These are phyloP conservation scores for Asterochloris erici DNA, from an alignment of 139 green algal species.

Conservation along the genomic window DNA sequence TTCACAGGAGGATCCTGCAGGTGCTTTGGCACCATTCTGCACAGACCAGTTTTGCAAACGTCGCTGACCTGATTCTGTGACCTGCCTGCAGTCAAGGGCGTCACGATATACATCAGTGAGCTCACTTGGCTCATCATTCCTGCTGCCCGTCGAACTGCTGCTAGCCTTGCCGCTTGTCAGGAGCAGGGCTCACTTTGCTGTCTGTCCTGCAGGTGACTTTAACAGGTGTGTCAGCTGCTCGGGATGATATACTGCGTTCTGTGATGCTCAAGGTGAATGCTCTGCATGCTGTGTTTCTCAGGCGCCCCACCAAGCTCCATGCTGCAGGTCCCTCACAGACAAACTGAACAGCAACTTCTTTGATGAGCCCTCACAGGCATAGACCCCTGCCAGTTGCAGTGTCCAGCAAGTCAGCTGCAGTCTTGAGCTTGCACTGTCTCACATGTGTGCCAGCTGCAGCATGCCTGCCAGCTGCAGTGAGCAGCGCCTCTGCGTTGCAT, in stretches of 20 bases:
- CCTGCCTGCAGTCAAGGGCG: constrained; percentile 42
- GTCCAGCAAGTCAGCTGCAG: too few relatives aligned
- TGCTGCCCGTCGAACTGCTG: too few relatives aligned
- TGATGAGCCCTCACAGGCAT: constrained; percentile 53
- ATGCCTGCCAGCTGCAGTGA: too few relatives aligned
- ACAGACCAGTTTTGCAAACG: not conserved
- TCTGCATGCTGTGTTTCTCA: not conserved
- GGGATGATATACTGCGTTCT: too few relatives aligned
- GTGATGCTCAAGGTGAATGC: not conserved
- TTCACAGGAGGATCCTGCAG: constrained; percentile 61
- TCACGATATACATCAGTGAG: constrained; percentile 79
- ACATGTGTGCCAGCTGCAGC: too few relatives aligned
- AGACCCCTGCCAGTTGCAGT: too few relatives aligned
- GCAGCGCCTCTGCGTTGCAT: too few relatives aligned
- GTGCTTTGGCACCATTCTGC: constrained; percentile 12
- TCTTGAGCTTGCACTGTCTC: too few relatives aligned
- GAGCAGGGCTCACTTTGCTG: too few relatives aligned
- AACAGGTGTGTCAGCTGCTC: too few relatives aligned
- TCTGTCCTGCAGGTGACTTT: too few relatives aligned
- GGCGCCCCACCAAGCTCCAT: not conserved
- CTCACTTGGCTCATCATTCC: constrained; percentile 45
- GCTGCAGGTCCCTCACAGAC: constrained; percentile 59
- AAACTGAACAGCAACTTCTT: constrained; percentile 81
- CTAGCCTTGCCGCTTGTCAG: too few relatives aligned
- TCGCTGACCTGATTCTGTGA: not conserved